phyloP scores from a whole-genome alignment of 306 rosid species.

The Trichosanthes cucumerina region DNA sequence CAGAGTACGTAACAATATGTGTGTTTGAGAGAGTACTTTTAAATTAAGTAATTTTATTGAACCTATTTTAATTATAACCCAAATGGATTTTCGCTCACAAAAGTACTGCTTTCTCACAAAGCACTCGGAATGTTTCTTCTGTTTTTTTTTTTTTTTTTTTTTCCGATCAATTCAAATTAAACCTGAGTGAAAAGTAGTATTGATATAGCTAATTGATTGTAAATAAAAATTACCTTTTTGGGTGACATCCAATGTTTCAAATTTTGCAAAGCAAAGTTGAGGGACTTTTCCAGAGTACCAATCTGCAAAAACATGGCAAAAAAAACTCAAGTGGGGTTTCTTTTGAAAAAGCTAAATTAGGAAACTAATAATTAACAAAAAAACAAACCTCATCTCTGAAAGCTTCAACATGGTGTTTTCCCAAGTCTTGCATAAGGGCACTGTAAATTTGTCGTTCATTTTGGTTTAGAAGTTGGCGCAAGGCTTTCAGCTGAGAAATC shows the following conservation, averaged over 20 bases:
- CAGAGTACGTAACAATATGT: not conserved
- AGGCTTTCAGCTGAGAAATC: conserved; percentile 45
- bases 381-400: conserved; percentile 59
- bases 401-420: conserved; percentile 61
- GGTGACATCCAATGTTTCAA: conserved; percentile 50
- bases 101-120: not conserved
- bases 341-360: not conserved
- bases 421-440: conserved; percentile 58
- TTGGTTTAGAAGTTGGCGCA: conserved; percentile 28
- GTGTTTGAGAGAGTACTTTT: too few relatives aligned
- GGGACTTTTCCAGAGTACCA: conserved; percentile 38
- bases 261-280: conserved; percentile 28
- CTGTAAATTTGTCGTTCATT: conserved; percentile 33
- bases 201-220: too few relatives aligned
- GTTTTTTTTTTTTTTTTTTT: too few relatives aligned
- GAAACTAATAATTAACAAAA: not conserved
- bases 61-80: too few relatives aligned
- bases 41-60: too few relatives aligned
- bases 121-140: not conserved
- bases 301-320: conserved; percentile 26
- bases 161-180: too few relatives aligned
- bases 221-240: conserved; percentile 32
- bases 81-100: too few relatives aligned
- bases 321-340: not conserved
- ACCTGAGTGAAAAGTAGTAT: too few relatives aligned